Evolutionary conservation across 2,329 filamentous ascomycete genomes (phyloP).

Genomic region (Stachybotrys chlorohalonatus): DNA sequence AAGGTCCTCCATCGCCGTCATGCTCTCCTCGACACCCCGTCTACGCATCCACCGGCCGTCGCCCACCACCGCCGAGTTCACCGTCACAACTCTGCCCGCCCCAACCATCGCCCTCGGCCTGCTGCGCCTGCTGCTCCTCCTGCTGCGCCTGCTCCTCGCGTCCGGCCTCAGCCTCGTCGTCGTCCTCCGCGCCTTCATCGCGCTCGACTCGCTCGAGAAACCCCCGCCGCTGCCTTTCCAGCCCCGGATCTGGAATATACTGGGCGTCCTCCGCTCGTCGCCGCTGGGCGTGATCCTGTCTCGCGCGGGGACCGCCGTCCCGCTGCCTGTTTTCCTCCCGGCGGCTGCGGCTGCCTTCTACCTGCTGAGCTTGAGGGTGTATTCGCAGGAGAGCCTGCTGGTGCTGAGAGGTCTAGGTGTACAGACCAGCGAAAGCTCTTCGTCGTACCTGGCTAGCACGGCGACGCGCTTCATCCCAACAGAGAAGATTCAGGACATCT

Average conservation of each 20-base stretch:
- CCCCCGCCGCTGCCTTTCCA: slow-evolving; percentile 11
- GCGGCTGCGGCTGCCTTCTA: slow-evolving; percentile 28
- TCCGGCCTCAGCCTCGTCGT: slow-evolving; percentile 33
- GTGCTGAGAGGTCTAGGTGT: slow-evolving; percentile 84
- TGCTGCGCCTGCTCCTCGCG: slow-evolving; percentile 32
- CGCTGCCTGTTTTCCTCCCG: slow-evolving; percentile 30
- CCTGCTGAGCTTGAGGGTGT: slow-evolving; percentile 34
- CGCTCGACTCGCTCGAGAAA: slow-evolving; percentile 19
- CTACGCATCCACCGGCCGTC: slow-evolving; percentile 62
- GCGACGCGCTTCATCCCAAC: slow-evolving; percentile 69
- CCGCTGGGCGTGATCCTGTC: slow-evolving; percentile 22
- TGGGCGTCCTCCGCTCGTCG: slow-evolving; percentile 18
- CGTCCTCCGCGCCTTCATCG: slow-evolving; percentile 40
- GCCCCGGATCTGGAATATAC: slow-evolving; percentile 14
- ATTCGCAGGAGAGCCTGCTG: slow-evolving; percentile 71
- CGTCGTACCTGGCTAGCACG: slow-evolving; percentile 48
- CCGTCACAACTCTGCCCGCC: slow-evolving; percentile 69
- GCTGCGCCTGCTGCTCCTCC: slow-evolving; percentile 32
- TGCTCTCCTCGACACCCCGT: slow-evolving; percentile 46
- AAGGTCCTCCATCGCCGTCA: not conserved
- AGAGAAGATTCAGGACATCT: slow-evolving; percentile 81
- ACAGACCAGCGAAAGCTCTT: slow-evolving; percentile 63
- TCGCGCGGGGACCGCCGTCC: slow-evolving; percentile 21
- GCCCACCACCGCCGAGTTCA: slow-evolving; percentile 85
- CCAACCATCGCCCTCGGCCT: slow-evolving; percentile 37